Base-by-base conservation (phyloP, 768 basidiomycete species). In the Inosperma sp. region DNA sequence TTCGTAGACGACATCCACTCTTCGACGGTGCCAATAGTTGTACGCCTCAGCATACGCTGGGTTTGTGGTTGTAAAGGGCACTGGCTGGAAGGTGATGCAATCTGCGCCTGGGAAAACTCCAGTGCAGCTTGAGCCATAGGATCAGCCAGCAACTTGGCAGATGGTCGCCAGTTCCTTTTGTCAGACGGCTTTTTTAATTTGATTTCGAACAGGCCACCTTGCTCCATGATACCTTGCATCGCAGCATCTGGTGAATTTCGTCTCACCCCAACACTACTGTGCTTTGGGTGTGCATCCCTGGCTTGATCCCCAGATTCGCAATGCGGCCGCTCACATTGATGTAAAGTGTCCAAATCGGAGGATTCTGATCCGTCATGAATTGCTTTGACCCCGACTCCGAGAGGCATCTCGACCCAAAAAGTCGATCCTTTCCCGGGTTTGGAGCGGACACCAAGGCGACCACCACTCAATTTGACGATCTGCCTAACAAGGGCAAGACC, bases 321-420 rank as follows among this genome's bases (percentile, higher is more conserved):
- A 29, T 43, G 14, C 9, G 23, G 3, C 2, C 45, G 44, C 23
- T 34, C n/a, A 12, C 41, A 50, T 7, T 42, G 48, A 25, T 49
- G 48, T 43, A 65, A 50, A 3, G 61, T 60, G 31, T 63, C 62
- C 21, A 63, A 47, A 17, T 63, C 65, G 2, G 67, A 62, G 21
- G 61, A 53, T 30, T 53, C 59, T 14, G 63, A 52, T 7, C 48
- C 56, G 17, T 65, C 64, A 13, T 61, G 52, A 31, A 77, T 53
- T 26, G 66, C 76, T 69, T 79, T 81, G 29, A 67, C 67, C n/a
- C 86, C 85, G 22, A 89, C 80, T 4, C 84, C 86, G n/a, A 89
- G 68, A 5, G 86, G 84, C 29, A 90, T 65, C 64, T 90, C 88
- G 7, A 90, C 85, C 92, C 91, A 93, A 70, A 93, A 94, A 30